These are phyloP conservation scores for Collybia sp. DNA, from an alignment of 768 basidiomycete genomes.

Conservation along the genomic window DNA sequence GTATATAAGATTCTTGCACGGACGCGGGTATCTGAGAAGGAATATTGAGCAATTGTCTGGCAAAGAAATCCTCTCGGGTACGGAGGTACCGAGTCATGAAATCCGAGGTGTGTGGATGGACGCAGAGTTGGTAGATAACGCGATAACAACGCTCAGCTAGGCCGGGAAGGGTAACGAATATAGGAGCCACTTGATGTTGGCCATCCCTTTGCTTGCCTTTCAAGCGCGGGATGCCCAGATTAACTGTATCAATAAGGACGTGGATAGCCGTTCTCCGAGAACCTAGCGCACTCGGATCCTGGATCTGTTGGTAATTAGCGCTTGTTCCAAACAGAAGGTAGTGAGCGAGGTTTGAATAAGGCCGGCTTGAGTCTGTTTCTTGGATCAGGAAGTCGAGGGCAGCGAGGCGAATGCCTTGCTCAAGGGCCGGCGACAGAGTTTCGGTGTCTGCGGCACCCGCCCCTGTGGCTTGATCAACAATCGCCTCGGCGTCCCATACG, in stretches of 20 bases:
- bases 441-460: constrained; percentile 65
- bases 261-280: constrained; percentile 72
- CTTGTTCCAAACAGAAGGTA: constrained; percentile 75
- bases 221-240: constrained; percentile 61
- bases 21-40: constrained; percentile 59
- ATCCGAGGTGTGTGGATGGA: constrained; percentile 79
- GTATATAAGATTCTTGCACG: constrained; percentile 44
- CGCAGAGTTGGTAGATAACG: constrained; percentile 80
- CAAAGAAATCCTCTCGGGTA: constrained; percentile 86
- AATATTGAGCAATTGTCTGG: constrained; percentile 74
- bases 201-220: constrained; percentile 38
- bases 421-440: constrained; percentile 35
- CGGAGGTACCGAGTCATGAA: constrained; percentile 82
- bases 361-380: constrained; percentile 56
- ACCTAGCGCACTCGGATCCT: constrained; percentile 75
- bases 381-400: constrained; percentile 80
- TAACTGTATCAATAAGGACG: constrained; percentile 74
- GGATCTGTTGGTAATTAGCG: constrained; percentile 58
- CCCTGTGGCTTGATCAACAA: constrained; percentile 61
- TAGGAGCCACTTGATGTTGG: constrained; percentile 37
- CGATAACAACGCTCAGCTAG: constrained; percentile 85
- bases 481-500: constrained; percentile 51
- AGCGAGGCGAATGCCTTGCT: constrained; percentile 69
- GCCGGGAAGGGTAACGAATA: constrained; percentile 63
- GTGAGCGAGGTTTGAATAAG: constrained; percentile 84